These are phyloP conservation scores for Nakazawaea molendinolei DNA, from an alignment of 805 yeast species.

Conservation along the genomic window DNA sequence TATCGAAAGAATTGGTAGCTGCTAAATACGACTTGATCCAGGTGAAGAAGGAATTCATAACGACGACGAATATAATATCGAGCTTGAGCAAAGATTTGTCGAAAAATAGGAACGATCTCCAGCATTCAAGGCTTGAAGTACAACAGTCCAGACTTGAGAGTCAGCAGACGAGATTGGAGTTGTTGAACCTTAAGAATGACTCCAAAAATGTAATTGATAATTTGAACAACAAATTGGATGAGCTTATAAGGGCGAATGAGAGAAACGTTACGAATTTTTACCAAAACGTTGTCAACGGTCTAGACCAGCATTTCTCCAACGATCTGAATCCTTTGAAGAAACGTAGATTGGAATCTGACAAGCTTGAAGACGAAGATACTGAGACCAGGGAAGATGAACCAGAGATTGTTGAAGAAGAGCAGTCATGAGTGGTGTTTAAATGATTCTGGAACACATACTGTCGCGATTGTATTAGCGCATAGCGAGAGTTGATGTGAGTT, in stretches of 20 bases:
- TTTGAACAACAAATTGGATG: constrained; percentile 5
- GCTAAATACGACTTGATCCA: constrained; percentile 1
- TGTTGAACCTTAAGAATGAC: constrained; percentile 10
- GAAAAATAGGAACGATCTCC: constrained; percentile 10
- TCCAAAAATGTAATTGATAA: constrained; percentile 5
- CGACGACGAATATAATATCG: constrained; percentile 1
- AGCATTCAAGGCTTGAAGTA: constrained; percentile 11
- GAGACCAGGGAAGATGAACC: too few relatives aligned
- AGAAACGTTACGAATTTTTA: constrained; percentile 4
- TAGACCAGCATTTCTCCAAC: constrained; percentile 8
- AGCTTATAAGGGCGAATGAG: constrained; percentile 4
- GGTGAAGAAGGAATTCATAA: constrained; percentile 6
- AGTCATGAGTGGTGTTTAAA: too few relatives aligned
- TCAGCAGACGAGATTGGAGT: constrained; percentile 12
- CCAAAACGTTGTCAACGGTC: constrained; percentile 10
- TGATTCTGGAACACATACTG: too few relatives aligned
- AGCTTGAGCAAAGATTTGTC: constrained; percentile 7
- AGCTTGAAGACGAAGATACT: too few relatives aligned
- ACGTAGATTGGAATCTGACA: too few relatives aligned
- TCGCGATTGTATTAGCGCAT: too few relatives aligned
- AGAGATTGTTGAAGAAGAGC: too few relatives aligned
- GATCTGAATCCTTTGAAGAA: too few relatives aligned
- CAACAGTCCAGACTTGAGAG: constrained; percentile 10
- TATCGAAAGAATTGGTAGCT: neutral
- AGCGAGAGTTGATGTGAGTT: too few relatives aligned